Evolutionary conservation across 2,329 filamentous ascomycete species (phyloP), one percentile per base, ranked within the genome.

Genomic region (Alternaria triticimaculans): DNA sequence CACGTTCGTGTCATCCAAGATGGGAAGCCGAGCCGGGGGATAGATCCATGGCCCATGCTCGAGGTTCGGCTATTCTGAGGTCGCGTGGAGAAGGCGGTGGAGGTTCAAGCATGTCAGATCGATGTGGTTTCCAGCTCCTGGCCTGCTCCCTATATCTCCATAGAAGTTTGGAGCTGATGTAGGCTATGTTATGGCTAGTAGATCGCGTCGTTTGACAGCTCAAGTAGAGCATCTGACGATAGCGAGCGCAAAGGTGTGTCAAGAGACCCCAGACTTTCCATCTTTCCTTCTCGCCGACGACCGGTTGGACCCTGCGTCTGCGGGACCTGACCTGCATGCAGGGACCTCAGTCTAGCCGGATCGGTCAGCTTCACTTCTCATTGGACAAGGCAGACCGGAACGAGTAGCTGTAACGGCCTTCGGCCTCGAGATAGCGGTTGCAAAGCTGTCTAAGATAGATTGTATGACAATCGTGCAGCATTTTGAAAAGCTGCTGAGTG

Each of bases 261-360:
- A n/a, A 55, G 49, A 54, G 15, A 48, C 30, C 45, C 53, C 53
- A 61, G 54, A 50, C 45, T 51, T 58, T 57, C 23, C 25, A 49
- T 54, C 45, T 51, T 58, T 57, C 23, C 25, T 54, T 54, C 53
- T 21, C 55, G 43, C 30, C 55, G 28, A 58, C 53, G 25, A 59
- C 55, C 43, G 49, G 49, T 59, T 54, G 25, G 60, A 62, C 60
- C 60, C 55, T 62, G 41, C 28, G 46, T 54, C 25, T 49, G 37
- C 49, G 23, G 23, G 25, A 48, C 41, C 30, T 44, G 25, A 48
- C 41, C 30, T 44, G 49, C 60, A 62, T 62, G 54, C 60, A 62
- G 60, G 60, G 60, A 50, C 59, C 44, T 15, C 37, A 3, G 3
- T 6, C 49, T 46, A 59, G 46, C 54, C 26, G 9, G 14, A 21